Evolutionary conservation across 2,329 filamentous ascomycete genomes (phyloP), one percentile per base, ranked within the genome.

Genomic region (Thielaviopsis cerberus): DNA sequence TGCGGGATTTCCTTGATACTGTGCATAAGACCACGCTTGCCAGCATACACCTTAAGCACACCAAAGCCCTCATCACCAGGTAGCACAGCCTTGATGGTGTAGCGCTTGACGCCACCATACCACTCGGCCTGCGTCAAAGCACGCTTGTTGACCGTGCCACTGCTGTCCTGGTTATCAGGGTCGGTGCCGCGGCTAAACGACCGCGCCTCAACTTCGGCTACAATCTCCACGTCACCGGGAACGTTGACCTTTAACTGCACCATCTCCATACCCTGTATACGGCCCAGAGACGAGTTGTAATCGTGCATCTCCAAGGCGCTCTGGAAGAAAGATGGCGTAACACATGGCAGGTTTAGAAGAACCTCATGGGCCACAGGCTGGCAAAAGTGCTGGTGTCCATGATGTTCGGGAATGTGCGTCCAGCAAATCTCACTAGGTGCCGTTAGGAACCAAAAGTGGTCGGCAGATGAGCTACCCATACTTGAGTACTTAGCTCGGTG

Each of bases 1-100:
- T 98, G 91, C 7, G 92, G 90, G 58, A 96, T 96, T 67, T 96
- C 88, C 69, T 92, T 92, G 74, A 92, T 91, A 62, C 87, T 94
- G 71, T 97, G 92, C 90, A 97, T 97, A 57, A 98, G 76, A 0
- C 94, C 94, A 62, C 90, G 82, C 69, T 90, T 92, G 61, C 94
- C 92, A 13, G 90, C 91, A 69, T 96, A 98, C 37, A 98, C 75
- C 69, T 94, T 96, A 59, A 98, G 73, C 13, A 85, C 80, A 50
- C 88, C 92, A 50, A 87, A 84, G 13, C 90, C 90, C 70, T 96
- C 91, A 64, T 97, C 91, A 25, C 88, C 86, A 1, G 94, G 91
- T 0, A 98, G 74, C 17, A 97, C 73, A 1, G 88, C 92, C 70
- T 98, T 98, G 66, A 98, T 76, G 0, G 89, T 94, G 69, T 94